Evolutionary conservation across 1,139 yeast genomes (phyloP), one percentile per base, ranked within the genome.

Genomic region (Schizosaccharomyces versatilis): DNA sequence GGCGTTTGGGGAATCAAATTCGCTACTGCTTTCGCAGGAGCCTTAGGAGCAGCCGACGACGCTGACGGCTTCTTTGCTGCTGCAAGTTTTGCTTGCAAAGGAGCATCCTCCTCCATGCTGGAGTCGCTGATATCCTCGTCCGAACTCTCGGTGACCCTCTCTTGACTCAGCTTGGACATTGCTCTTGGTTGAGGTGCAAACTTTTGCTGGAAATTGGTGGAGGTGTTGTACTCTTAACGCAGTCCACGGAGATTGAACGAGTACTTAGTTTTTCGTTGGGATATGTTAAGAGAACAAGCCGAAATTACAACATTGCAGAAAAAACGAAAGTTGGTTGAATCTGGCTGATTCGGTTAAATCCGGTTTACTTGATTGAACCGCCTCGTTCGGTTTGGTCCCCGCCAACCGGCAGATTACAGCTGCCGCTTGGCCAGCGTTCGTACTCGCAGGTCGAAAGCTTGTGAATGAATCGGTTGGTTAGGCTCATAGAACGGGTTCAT

Each of bases 401-500:
- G 32, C 5, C 32, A 24, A 24, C 41, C 41, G 3, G 12, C 14
- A 10, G 7, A 17, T 44, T n/a, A 44, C 49, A 44, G 38, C 2
- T 17, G 38, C 14, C 32, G 19, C 8, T 36, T 17, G 15, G 49
- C 49, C 6, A 44, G 36, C 38, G 49, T 19, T 14, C 49, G 49
- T n/a, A 44, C 49, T 32, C 32, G 9, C 8, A 44, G 32, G 38
- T 44, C 49, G 32, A 44, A 44, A 14, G 49, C 49, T 32, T 44
- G 49, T 24, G 49, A 44, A 3, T 32, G 19, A 32, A 44, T 44
- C 15, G 49, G 38, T 7, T 44, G 36, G 32, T 44, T 44, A 19
- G 49, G 49, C 12, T 44, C 72, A 65, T 86, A 90, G 64, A 90
- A 90, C 1, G 98, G 98, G 60, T 83, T 84, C 71, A 90, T 70